These are phyloP conservation scores for Xenoacremonium recifei DNA, from an alignment of 2,329 filamentous ascomycete species.

Conservation along the genomic window DNA sequence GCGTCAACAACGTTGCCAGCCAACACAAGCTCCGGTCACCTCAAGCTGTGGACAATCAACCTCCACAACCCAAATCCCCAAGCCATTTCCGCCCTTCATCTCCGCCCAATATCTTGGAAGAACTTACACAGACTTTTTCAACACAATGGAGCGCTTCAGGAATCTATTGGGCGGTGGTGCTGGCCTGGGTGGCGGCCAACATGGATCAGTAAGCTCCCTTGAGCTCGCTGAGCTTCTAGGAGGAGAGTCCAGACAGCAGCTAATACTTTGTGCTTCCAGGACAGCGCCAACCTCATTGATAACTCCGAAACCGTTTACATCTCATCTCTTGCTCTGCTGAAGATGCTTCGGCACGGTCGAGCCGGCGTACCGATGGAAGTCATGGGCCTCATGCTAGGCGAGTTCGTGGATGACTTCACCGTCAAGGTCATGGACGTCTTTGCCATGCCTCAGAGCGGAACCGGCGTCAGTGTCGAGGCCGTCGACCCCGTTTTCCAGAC, in stretches of 20 bases:
- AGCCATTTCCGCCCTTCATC: slow-evolving; percentile 2
- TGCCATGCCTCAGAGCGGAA: slow-evolving; percentile 98
- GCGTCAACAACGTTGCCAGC: slow-evolving; percentile 31
- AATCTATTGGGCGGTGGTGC: slow-evolving; percentile 80
- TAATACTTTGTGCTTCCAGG: slow-evolving; percentile 49
- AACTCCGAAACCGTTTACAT: slow-evolving; percentile 99
- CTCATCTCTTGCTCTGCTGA: slow-evolving; percentile 91
- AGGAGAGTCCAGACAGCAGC: slow-evolving; percentile 1
- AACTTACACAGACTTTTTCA: slow-evolving; percentile 7
- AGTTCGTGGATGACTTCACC: slow-evolving; percentile 98
- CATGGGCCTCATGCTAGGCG: slow-evolving; percentile 98
- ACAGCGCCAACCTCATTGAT: slow-evolving; percentile 89
- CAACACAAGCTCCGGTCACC: slow-evolving; percentile 22
- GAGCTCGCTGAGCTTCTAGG: slow-evolving; percentile 11
- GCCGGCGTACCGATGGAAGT: slow-evolving; percentile 99
- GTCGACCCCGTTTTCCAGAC: slow-evolving; percentile 99
- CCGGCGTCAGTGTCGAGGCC: slow-evolving; percentile 95
- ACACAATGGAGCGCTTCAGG: slow-evolving; percentile 84
- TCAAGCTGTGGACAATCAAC: slow-evolving; percentile 13
- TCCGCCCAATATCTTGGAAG: background rate
- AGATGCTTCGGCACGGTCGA: slow-evolving; percentile 97
- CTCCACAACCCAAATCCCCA: slow-evolving; percentile 10
- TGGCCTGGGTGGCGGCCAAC: slow-evolving; percentile 53
- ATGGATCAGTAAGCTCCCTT: slow-evolving; percentile 36
- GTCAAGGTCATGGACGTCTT: slow-evolving; percentile 98